Percentiles rank a stretch among this genome's conserved stretches.
These are phyloP conservation scores for Tricholoma sp. DNA, from an alignment of 768 basidiomycete genomes.

Conservation along the genomic window DNA sequence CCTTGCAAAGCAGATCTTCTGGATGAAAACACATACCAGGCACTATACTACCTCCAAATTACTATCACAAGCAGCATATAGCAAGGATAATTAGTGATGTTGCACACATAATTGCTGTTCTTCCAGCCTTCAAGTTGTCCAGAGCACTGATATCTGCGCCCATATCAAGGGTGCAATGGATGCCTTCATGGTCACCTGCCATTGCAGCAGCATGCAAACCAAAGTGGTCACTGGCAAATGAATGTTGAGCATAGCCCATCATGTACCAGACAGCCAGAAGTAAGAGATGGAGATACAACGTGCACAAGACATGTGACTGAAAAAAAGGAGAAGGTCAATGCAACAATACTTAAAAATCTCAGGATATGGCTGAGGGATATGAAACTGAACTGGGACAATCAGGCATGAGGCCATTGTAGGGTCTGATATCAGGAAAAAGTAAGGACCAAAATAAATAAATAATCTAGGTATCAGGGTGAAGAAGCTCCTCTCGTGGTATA, in stretches of 20 bases:
- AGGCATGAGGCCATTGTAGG: slow-evolving; percentile 12
- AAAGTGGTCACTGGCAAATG: slow-evolving; percentile 25
- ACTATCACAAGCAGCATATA: slow-evolving; percentile 79
- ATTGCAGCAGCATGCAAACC: slow-evolving; percentile 53
- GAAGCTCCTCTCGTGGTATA: not conserved
- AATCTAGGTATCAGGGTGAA: not conserved
- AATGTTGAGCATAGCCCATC: slow-evolving; percentile 23
- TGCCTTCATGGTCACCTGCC: slow-evolving; percentile 48
- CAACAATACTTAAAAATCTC: slow-evolving; percentile 11
- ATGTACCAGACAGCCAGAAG: not conserved
- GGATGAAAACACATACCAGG: slow-evolving; percentile 44
- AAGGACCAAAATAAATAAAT: slow-evolving; percentile 2
- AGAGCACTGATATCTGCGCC: slow-evolving; percentile 69
- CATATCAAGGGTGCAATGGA: slow-evolving; percentile 45
- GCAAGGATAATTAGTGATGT: slow-evolving; percentile 9
- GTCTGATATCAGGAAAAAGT: slow-evolving; percentile 15
- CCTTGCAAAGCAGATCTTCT: slow-evolving; percentile 4
- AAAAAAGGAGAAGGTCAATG: not conserved
- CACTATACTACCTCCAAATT: slow-evolving; percentile 59
- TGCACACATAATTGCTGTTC: slow-evolving; percentile 62
- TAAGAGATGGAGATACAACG: slow-evolving; percentile 4
- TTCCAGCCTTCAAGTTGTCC: slow-evolving; percentile 54
- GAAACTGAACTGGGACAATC: slow-evolving; percentile 5
- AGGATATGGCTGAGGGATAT: slow-evolving; percentile 5
- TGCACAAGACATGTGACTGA: not conserved